These are phyloP conservation scores for Cenchrus purpureus DNA, from an alignment of 176 grass and related monocot species.

Conservation along the genomic window DNA sequence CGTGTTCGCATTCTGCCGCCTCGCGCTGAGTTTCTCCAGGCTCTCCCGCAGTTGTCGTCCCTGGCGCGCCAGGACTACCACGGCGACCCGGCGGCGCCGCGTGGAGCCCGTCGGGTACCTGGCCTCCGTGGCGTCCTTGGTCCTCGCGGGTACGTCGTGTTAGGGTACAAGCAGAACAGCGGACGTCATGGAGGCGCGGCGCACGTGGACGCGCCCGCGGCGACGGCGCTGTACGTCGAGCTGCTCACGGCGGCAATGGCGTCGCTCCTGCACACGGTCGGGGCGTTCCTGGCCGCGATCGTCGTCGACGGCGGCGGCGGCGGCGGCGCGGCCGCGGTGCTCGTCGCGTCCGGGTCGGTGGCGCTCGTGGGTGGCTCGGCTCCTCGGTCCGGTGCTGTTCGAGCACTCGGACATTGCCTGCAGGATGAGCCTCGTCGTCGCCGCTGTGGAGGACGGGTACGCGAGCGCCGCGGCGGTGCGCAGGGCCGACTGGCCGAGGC, in stretches of 20 bases:
- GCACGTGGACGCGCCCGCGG: constrained; percentile 45
- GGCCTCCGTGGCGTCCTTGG: not conserved
- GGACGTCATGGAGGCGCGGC: not conserved
- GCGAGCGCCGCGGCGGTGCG: constrained; percentile 29
- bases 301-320: no score
- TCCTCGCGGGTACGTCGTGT: constrained; percentile 10
- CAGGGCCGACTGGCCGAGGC: constrained; percentile 27
- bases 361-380: constrained; percentile 37
- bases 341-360: constrained; percentile 26
- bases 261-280: constrained; percentile 46
- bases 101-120: constrained; percentile 21
- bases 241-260: constrained; percentile 43
- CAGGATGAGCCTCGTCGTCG: not conserved
- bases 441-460: constrained; percentile 29
- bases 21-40: not conserved
- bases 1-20: constrained; percentile 25
- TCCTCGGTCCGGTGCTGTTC: constrained; percentile 50
- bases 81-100: not conserved
- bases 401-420: constrained; percentile 43
- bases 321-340: not conserved
- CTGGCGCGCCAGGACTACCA: not conserved
- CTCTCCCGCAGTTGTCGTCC: not conserved
- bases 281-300: constrained; percentile 7
- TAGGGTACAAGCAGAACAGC: no score
- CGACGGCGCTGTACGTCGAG: constrained; percentile 50